These are phyloP conservation scores for Hyphodiscus hymeniophilus DNA, from an alignment of 495 filamentous ascomycete species.

Conservation along the genomic window DNA sequence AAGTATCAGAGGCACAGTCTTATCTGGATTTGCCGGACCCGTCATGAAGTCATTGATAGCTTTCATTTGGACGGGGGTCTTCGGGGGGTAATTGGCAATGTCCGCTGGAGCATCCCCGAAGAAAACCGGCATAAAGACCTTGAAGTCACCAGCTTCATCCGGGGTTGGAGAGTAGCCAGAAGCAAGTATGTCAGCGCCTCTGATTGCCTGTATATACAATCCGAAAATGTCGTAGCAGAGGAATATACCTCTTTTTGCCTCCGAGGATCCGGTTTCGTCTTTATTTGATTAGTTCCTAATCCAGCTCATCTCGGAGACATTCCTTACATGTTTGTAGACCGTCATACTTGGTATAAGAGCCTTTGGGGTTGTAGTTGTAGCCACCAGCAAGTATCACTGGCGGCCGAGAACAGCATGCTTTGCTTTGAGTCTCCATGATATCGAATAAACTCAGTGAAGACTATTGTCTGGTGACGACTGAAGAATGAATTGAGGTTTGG, in stretches of 20 bases:
- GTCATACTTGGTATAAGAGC: constrained; percentile 49
- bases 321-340: constrained; percentile 59
- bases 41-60: constrained; percentile 56
- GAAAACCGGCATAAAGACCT: constrained; percentile 60
- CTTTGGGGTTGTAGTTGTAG: constrained; percentile 52
- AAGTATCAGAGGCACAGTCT: neutral
- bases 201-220: constrained; percentile 51
- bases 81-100: constrained; percentile 58
- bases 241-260: constrained; percentile 49
- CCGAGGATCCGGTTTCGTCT: constrained; percentile 53
- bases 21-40: constrained; percentile 41
- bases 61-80: constrained; percentile 71
- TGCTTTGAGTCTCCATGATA: constrained; percentile 21
- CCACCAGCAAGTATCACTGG: constrained; percentile 50
- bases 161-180: constrained; percentile 27
- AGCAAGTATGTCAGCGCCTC: constrained; percentile 62
- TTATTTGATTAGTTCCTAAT: neutral
- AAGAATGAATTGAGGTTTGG: too few species aligned
- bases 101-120: constrained; percentile 48
- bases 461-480: too few species aligned
- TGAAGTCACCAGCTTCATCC: constrained; percentile 43
- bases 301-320: neutral
- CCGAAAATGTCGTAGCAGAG: constrained; percentile 65
- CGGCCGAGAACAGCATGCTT: constrained; percentile 65
- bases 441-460: too few species aligned